These are phyloP conservation scores for Phytophthora pinifolia DNA, from an alignment of 352 stramenopile species.

Conservation along the genomic window DNA sequence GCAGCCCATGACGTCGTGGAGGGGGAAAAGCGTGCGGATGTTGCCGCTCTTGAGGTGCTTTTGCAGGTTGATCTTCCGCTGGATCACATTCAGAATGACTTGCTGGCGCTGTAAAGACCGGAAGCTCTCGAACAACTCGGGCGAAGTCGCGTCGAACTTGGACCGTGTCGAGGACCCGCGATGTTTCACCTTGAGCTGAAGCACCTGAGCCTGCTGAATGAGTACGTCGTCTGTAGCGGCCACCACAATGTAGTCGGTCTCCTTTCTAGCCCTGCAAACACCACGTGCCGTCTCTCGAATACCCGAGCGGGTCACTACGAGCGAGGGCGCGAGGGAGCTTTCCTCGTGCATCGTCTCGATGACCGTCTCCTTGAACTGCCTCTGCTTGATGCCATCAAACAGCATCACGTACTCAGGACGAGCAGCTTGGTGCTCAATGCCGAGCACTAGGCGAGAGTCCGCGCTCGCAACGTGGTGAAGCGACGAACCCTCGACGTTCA, in stretches of 20 bases:
- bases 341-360: constrained; percentile 75
- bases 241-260: constrained; percentile 64
- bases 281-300: constrained; percentile 12
- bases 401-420: constrained; percentile 70
- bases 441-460: constrained; percentile 31
- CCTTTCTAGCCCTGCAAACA: neutral
- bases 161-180: constrained; percentile 60
- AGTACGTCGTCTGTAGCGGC: constrained; percentile 60
- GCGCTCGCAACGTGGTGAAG: constrained; percentile 59
- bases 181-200: constrained; percentile 78
- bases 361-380: constrained; percentile 72
- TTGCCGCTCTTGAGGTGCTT: constrained; percentile 58
- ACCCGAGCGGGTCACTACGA: constrained; percentile 47
- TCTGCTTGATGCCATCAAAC: constrained; percentile 59
- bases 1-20: constrained; percentile 63
- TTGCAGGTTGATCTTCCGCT: constrained; percentile 68
- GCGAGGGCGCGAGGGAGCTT: constrained; percentile 51
- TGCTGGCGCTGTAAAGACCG: constrained; percentile 75
- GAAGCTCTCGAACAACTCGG: constrained; percentile 65
- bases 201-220: constrained; percentile 50
- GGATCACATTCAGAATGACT: constrained; percentile 72
- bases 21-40: constrained; percentile 60
- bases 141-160: constrained; percentile 43
- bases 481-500: constrained; percentile 75
- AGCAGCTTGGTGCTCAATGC: constrained; percentile 28